Evolutionary conservation across 805 yeast genomes (phyloP), one percentile per base, ranked within the genome.

Genomic region (Wickerhamomyces subpelliculosus): DNA sequence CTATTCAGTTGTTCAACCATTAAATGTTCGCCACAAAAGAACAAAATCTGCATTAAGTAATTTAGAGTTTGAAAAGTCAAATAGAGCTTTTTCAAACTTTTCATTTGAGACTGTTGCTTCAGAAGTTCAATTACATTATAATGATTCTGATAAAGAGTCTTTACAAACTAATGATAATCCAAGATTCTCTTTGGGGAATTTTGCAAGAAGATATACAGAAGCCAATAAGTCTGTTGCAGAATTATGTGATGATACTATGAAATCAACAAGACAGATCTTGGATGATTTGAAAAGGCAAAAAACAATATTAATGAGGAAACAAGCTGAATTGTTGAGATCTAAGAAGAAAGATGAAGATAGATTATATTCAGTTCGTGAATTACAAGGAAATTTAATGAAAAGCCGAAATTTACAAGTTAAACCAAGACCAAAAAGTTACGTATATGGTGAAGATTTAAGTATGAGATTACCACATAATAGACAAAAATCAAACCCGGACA

Each of bases 211-310:
- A 4, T 37, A 51, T 20, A 45, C 44, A 8, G 34, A 44, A n/a
- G 37, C 43, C 17, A 38, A 41, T 5, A 46, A 39, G 24, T 35
- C 47, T 12, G 54, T 48, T 13, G 31, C 47, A 14, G 49, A 48
- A 13, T 18, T 54, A 28, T 51, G 56, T 44, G 57, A 50, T n/a
- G 51, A 45, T 6, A 43, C 58, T 0, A 48, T 54, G 53, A 16
- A 35, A 13, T 38, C 29, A n/a, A 48, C 56, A 3, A 33, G 34
- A 16, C 41, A 41, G 11, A 49, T 54, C 6, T 39, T 54, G 42
- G 50, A 52, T 5, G 38, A 47, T 8, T 36, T 54, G 28, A 40
- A 42, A 35, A 54, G 58, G 40, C 58, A 54, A 33, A 38, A 34
- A 12, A 51, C 55, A 1, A 24, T 51, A 8, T 20, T 54, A 16